A percentile compares a stretch with the other conserved stretches of the same genome.
These are phyloP conservation scores for Candida anglica DNA, from an alignment of 805 yeast genomes.

Conservation along the genomic window DNA sequence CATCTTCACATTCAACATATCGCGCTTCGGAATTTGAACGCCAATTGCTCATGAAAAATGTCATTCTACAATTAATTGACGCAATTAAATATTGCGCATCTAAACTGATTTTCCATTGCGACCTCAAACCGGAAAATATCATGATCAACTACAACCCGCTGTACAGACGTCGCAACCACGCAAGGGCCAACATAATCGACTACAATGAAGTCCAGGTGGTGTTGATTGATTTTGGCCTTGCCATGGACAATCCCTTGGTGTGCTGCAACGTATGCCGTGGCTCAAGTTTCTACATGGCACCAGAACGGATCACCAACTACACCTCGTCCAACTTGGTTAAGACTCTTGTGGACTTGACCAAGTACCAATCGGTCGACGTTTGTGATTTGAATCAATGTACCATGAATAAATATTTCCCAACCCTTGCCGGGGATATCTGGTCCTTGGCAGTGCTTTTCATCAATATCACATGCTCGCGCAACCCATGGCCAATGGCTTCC, in stretches of 20 bases:
- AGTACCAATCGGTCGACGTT: constrained; percentile 13
- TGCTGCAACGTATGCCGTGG: constrained; percentile 80
- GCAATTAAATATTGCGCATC: constrained; percentile 31
- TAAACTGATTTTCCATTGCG: constrained; percentile 36
- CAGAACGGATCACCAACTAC: constrained; percentile 64
- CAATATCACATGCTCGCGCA: constrained; percentile 76
- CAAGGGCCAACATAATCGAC: constrained; percentile 19
- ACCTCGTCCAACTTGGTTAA: constrained; percentile 24
- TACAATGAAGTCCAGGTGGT: constrained; percentile 51
- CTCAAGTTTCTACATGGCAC: constrained; percentile 89
- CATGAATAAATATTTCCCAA: constrained; percentile 48
- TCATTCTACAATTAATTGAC: constrained; percentile 36
- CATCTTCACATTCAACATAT: constrained; percentile 6
- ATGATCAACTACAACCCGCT: constrained; percentile 30
- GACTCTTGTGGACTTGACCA: constrained; percentile 26
- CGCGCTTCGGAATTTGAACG: constrained; percentile 31
- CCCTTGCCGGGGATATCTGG: constrained; percentile 78
- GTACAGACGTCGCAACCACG: constrained; percentile 15
- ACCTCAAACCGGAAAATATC: constrained; percentile 39
- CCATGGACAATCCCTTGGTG: constrained; percentile 55
- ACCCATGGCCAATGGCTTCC: constrained; percentile 87
- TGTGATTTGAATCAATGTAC: constrained; percentile 13
- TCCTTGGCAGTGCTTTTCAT: constrained; percentile 77
- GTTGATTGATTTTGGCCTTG: constrained; percentile 87
- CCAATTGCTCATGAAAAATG: constrained; percentile 42